A percentile compares a stretch with the other conserved stretches of the same genome.
Conservation (phyloP, 2,329 filamentous ascomycete genomes). For the Colletotrichum lindemuthianum region DNA sequence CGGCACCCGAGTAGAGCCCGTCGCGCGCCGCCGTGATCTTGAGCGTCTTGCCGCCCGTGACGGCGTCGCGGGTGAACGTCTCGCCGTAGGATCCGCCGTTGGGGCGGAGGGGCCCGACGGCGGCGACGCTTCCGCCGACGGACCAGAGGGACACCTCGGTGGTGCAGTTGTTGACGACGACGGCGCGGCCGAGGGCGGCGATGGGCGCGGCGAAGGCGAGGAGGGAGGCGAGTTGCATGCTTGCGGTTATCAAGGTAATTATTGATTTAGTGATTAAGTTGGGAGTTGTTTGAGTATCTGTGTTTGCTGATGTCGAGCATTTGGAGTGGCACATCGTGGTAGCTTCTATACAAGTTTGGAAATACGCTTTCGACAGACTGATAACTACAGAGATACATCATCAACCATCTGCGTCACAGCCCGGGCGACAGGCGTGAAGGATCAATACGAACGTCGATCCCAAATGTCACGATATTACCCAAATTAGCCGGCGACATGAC, state of each 20-base stretch:
- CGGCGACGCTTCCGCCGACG: constrained; percentile 46
- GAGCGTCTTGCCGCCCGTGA: constrained; percentile 50
- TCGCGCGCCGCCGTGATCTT: constrained; percentile 48
- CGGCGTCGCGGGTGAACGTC: constrained; percentile 46
- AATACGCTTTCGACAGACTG: no score
- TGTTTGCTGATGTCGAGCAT: background rate
- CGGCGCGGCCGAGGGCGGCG: constrained; percentile 46
- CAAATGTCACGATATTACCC: constrained; percentile 6
- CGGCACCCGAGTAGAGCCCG: constrained; percentile 51
- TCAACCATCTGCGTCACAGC: background rate
- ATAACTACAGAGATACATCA: background rate
- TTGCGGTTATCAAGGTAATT: background rate
- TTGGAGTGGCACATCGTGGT: no score
- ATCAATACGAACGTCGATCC: constrained; percentile 24
- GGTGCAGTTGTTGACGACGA: constrained; percentile 50
- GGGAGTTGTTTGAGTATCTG: background rate
- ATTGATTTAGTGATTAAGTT: background rate
- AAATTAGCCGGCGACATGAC: background rate
- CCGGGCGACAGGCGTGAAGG: background rate
- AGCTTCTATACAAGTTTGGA: no score
- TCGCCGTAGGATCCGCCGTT: constrained; percentile 45
- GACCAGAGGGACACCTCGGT: constrained; percentile 51
- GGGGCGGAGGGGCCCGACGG: constrained; percentile 40
- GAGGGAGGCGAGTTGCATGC: constrained; percentile 27
- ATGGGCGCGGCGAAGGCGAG: constrained; percentile 40